A percentile compares a stretch with the other conserved stretches of the same genome.
These are phyloP conservation scores for Pythium insidiosum DNA, from an alignment of 352 stramenopile species.

Conservation along the genomic window DNA sequence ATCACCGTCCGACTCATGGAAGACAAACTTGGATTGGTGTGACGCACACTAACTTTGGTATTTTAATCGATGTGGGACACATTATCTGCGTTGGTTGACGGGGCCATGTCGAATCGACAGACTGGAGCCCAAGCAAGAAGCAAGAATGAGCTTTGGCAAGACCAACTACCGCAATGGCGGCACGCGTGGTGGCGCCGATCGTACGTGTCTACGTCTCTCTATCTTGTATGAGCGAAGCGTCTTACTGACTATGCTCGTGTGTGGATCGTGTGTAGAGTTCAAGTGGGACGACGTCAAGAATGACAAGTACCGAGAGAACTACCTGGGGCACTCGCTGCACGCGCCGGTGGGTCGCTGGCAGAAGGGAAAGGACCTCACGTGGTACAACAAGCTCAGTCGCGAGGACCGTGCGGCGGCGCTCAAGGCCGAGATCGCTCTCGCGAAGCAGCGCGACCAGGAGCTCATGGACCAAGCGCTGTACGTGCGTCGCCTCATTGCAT, in stretches of 20 bases:
- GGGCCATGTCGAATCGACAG: no score
- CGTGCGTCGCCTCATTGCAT: conserved; percentile 13
- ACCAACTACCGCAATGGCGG: conserved; percentile 83
- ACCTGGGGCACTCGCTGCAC: conserved; percentile 83
- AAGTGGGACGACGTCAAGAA: conserved; percentile 93
- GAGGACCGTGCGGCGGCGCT: conserved; percentile 39
- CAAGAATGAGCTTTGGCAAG: conserved; percentile 73
- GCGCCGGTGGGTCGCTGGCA: conserved; percentile 86
- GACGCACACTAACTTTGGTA: no score
- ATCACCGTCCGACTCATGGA: neutral
- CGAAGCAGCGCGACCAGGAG: conserved; percentile 83
- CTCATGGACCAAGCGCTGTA: conserved; percentile 88
- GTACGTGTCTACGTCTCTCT: no score
- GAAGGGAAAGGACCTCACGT: conserved; percentile 85
- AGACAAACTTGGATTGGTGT: no score
- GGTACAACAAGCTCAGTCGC: conserved; percentile 81
- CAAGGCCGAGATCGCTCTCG: conserved; percentile 50
- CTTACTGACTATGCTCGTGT: conserved; percentile 2
- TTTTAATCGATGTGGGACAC: conserved; percentile 9
- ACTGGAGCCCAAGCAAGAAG: neutral
- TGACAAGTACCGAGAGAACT: conserved; percentile 91
- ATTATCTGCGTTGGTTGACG: neutral
- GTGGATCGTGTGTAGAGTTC: conserved; percentile 49
- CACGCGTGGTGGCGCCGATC: conserved; percentile 80
- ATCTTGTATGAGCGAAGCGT: no score